These are phyloP conservation scores for Calonectria pseudoreteaudii DNA, from an alignment of 2,329 filamentous ascomycete genomes.

Conservation along the genomic window DNA sequence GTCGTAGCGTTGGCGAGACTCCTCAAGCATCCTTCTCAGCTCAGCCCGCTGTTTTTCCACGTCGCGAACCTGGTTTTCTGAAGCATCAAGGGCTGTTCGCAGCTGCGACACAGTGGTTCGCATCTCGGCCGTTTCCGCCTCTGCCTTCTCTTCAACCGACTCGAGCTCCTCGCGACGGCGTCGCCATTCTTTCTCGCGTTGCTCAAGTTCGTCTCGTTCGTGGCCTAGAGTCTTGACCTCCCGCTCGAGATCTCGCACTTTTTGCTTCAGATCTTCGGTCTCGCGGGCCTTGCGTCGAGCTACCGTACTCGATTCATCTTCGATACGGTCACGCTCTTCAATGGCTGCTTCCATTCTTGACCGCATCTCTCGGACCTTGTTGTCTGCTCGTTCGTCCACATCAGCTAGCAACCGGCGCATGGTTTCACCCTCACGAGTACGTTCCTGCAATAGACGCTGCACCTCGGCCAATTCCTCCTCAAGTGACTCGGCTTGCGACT, in stretches of 20 bases:
- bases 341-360: conserved; percentile 88
- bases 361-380: conserved; percentile 87
- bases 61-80: conserved; percentile 86
- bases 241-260: conserved; percentile 84
- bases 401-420: conserved; percentile 92
- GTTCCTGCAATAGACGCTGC: conserved; percentile 86
- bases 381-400: conserved; percentile 84
- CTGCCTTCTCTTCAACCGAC: conserved; percentile 73
- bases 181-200: conserved; percentile 79
- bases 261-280: conserved; percentile 84
- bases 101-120: conserved; percentile 82
- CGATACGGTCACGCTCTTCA: conserved; percentile 92
- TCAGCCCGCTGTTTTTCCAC: conserved; percentile 85
- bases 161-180: conserved; percentile 82
- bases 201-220: conserved; percentile 83
- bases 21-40: conserved; percentile 80
- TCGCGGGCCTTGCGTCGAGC: conserved; percentile 83
- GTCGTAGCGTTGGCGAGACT: conserved; percentile 81
- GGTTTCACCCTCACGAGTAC: conserved; percentile 91
- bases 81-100: conserved; percentile 84
- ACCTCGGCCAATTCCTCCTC: conserved; percentile 94
- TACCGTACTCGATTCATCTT: conserved; percentile 87
- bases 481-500: conserved; percentile 83
- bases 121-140: conserved; percentile 80
- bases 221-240: conserved; percentile 76